Conservation (phyloP, 345 rosid species). For the Linum tenue region DNA sequence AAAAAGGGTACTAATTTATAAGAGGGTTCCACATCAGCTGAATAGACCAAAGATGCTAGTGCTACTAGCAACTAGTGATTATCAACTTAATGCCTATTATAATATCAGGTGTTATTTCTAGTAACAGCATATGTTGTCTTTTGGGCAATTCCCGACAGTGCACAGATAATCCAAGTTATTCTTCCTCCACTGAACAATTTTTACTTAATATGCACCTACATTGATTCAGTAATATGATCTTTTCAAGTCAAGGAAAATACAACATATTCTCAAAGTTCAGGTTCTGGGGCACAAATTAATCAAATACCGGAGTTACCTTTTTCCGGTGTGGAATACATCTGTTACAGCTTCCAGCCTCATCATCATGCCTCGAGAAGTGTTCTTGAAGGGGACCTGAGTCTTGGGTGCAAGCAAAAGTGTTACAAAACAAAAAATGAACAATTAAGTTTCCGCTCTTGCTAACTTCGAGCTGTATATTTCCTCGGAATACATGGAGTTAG, state of each 20-base stretch:
- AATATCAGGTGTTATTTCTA: background rate
- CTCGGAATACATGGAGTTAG: background rate
- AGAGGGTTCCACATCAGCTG: background rate
- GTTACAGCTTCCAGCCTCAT: background rate
- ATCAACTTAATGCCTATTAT: background rate
- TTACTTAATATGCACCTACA: too few relatives aligned
- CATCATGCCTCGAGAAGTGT: background rate
- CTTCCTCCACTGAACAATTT: background rate
- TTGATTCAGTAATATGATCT: too few relatives aligned
- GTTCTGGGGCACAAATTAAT: too few relatives aligned
- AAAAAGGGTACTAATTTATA: background rate
- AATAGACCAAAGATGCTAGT: background rate
- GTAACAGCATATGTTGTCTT: background rate
- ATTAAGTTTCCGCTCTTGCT: background rate
- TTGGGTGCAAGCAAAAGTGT: background rate
- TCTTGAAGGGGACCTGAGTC: background rate
- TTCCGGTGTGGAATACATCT: too few relatives aligned
- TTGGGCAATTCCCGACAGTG: background rate
- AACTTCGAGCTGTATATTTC: background rate
- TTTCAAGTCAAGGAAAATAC: too few relatives aligned
- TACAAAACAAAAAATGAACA: background rate
- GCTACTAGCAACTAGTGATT: background rate
- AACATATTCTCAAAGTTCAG: too few relatives aligned
- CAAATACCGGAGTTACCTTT: too few relatives aligned
- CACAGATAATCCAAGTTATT: background rate